Base-by-base conservation (phyloP, 805 yeast genomes). In the Kodamaea kakaduensis region DNA sequence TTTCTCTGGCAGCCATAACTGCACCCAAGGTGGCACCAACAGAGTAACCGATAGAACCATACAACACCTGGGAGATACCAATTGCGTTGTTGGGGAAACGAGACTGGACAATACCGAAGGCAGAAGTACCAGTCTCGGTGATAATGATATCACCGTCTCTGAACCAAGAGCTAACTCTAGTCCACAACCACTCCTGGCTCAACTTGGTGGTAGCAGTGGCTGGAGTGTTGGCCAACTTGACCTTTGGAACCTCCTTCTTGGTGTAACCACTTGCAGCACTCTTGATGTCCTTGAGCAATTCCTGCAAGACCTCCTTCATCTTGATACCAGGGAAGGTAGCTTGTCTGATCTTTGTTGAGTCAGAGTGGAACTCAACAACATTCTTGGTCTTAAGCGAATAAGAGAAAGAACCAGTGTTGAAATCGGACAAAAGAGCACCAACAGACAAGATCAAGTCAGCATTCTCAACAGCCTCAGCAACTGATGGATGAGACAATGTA, bases 1-100 rank as follows among this genome's bases (percentile, higher is more conserved):
- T 31, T 26, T 59, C 66, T 35, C 53, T 53, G 12, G 64, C 61
- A 9, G 64, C 66, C 37, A 48, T 47, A 1, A 47, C 61, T 6
- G 66, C 66, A 24, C 66, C 66, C 24, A 52, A 48, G 6, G 59
- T 45, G 17, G 64, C 53, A 14, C 66, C 66, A 9, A 59, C 64
- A 1, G 64, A 47, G 41, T 50, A 59, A 14, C 66, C 66, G 40
- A 59, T 59, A 13, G 62, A 56, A 9, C 66, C 66, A 58, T 60
- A 59, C 38, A 59, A 51, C 5, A 59, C 59, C 37, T 59, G 66
- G 13, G 59, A 54, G 29, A 59, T 59, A 20, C 64, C 64, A 16
- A 56, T 43, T 14, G 55, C 42, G 32, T 56, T 46, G 34, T 51
- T 48, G 12, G 66, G 66, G 41, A 44, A 58, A 22, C 46, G 37